These are phyloP conservation scores for Hyphochytrium catenoides DNA, from an alignment of 352 stramenopile genomes.

Conservation along the genomic window DNA sequence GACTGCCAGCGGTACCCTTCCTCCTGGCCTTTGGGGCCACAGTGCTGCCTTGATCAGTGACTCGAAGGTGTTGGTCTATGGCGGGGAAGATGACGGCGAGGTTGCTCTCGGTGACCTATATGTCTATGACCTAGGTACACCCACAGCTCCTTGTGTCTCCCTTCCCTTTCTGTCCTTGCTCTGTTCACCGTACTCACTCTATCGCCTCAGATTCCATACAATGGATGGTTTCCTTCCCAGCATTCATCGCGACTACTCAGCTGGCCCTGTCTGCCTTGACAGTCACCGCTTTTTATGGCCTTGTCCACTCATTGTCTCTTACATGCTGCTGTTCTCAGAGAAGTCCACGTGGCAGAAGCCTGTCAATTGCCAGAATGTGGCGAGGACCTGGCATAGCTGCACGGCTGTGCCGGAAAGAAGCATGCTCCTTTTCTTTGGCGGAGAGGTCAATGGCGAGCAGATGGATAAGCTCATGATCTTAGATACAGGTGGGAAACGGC, in stretches of 20 bases:
- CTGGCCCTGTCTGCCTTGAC: too few species aligned
- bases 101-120: constrained; percentile 51
- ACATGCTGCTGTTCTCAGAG: too few species aligned
- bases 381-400: constrained; percentile 64
- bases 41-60: constrained; percentile 63
- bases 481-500: constrained; percentile 38
- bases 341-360: constrained; percentile 42
- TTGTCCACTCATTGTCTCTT: too few species aligned
- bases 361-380: constrained; percentile 64
- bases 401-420: constrained; percentile 65
- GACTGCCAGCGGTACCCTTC: too few species aligned
- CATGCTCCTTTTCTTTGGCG: constrained; percentile 73
- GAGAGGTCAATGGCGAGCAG: constrained; percentile 35
- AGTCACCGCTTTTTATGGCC: too few species aligned
- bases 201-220: too few species aligned
- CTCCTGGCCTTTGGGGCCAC: too few species aligned
- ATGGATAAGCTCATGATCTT: constrained; percentile 63
- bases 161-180: too few species aligned
- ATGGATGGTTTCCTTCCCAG: too few species aligned
- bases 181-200: too few species aligned
- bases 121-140: constrained; percentile 58
- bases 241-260: too few species aligned
- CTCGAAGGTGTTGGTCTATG: constrained; percentile 64
- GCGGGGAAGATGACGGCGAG: constrained; percentile 63
- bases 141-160: too few species aligned